Percentiles rank a stretch among this genome's conserved stretches.
phyloP scores from a whole-genome alignment of 2,329 filamentous ascomycete genomes.

The Aureobasidium lini region DNA sequence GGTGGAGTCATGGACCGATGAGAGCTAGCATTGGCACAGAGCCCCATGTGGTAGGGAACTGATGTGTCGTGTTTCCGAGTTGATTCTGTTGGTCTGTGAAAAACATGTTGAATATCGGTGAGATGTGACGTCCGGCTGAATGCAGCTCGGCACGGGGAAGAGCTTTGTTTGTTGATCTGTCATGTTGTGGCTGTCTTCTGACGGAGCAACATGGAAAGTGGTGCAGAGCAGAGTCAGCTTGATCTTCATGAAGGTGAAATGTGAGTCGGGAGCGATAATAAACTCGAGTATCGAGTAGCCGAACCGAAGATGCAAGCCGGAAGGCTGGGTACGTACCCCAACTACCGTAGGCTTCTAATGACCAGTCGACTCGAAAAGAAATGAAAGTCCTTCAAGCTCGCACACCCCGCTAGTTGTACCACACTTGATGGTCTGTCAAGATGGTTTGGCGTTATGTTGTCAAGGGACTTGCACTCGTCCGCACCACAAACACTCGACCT shows the following conservation, averaged over 20 bases:
- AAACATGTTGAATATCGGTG: background rate
- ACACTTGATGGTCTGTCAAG: background rate
- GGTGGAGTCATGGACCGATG: background rate
- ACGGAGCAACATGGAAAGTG: background rate
- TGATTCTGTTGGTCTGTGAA: background rate
- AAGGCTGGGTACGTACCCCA: background rate
- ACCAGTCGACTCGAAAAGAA: slow-evolving; percentile 2
- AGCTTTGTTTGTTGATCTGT: slow-evolving; percentile 3
- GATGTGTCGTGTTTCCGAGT: background rate
- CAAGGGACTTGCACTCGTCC: background rate
- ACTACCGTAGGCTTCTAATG: background rate
- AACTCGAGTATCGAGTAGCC: background rate
- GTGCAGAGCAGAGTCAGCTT: background rate
- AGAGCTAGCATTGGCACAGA: background rate
- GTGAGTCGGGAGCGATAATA: background rate
- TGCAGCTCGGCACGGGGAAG: background rate
- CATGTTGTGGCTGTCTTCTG: background rate
- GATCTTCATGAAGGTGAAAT: background rate
- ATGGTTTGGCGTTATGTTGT: background rate
- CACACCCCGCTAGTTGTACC: background rate
- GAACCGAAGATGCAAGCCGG: background rate
- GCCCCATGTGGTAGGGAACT: background rate
- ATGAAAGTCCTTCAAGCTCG: background rate
- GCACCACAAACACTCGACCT: background rate
- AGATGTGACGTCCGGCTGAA: background rate